phyloP scores from a whole-genome alignment of 352 stramenopile species.

The Pythium rishiriense region DNA sequence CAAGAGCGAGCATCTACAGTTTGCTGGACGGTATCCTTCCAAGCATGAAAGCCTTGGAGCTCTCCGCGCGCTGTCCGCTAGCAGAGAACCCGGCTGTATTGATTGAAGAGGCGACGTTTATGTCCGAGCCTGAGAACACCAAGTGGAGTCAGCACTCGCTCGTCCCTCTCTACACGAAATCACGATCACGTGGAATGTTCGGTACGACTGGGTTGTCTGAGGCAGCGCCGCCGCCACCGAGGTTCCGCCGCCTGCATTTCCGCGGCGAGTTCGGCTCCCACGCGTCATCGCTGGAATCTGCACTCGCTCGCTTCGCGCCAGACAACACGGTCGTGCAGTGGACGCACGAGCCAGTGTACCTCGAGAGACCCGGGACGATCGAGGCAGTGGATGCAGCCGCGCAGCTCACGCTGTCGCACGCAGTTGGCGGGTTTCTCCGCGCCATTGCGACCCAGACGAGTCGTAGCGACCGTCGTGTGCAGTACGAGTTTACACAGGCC shows the following conservation, averaged over 20 bases:
- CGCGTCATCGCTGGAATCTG: constrained; percentile 26
- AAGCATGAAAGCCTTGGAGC: constrained; percentile 59
- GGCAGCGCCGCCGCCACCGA: constrained; percentile 4
- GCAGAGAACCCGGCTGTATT: constrained; percentile 34
- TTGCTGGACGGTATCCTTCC: constrained; percentile 47
- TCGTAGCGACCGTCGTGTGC: constrained; percentile 53
- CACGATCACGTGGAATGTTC: constrained; percentile 6
- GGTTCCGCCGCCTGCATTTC: constrained; percentile 51
- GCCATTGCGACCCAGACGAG: constrained; percentile 36
- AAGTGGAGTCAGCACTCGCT: constrained; percentile 37
- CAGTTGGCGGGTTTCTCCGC: constrained; percentile 47
- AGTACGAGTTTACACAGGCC: constrained; percentile 72
- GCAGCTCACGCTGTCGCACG: constrained; percentile 45
- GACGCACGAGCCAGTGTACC: constrained; percentile 32
- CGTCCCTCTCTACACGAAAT: constrained; percentile 30
- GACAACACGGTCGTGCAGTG: constrained; percentile 42
- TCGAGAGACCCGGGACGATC: constrained; percentile 16
- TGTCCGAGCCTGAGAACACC: constrained; percentile 15
- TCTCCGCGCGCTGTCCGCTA: constrained; percentile 49
- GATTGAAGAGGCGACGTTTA: constrained; percentile 29
- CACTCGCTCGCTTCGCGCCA: constrained; percentile 35
- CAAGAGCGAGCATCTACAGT: constrained; percentile 33
- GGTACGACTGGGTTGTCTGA: background rate
- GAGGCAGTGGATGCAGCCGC: constrained; percentile 40
- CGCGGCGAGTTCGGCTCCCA: constrained; percentile 39